Base-by-base conservation (phyloP, 371 early-diverging fungal species). In the Cokeromyces recurvatus region DNA sequence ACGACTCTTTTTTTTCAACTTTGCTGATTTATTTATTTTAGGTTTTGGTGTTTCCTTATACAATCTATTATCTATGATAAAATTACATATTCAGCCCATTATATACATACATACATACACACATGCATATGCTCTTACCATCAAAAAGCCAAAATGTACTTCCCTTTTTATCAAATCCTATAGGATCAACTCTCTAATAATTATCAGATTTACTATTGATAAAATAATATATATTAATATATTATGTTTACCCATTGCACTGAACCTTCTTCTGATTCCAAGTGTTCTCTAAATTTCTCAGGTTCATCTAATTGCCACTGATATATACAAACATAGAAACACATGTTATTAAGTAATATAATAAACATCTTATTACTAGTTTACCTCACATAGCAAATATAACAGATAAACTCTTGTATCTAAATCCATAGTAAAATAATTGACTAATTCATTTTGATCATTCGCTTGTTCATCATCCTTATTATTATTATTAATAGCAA, bases 111-210 rank as follows among this genome's bases (percentile, higher is more conserved):
- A n/a, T n/a, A n/a, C n/a, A n/a, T n/a, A n/a, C n/a, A n/a, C n/a
- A n/a, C n/a, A n/a, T n/a, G n/a, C n/a, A n/a, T n/a, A 12, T 22
- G 12, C 32, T 16, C 51, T 17, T 71, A 85, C 85, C 89, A 71
- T 88, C 89, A 68, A 88, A 88, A 10, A 88, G 58, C 84, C 84
- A 88, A 56, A 81, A 86, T n/a, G 71, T 77, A 34, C 76, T 74
- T 5, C 85, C 86, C 27, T 69, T 67, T 9, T 77, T 68, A 52
- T 88, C 87, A 51, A 56, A 77, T 2, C 89, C 89, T 46, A 88
- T 71, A 12, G 86, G 87, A 32, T 85, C 87, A 9, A 88, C 87
- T 35, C 89, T 59, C 86, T 86, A 53, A 4, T 6, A 41, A 22
- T 34, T 29, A 15, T 17, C 40, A n/a, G 35, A 5, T 14, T 6